Base-by-base conservation (phyloP, 306 rosid species). In the Crotalaria pallida region DNA sequence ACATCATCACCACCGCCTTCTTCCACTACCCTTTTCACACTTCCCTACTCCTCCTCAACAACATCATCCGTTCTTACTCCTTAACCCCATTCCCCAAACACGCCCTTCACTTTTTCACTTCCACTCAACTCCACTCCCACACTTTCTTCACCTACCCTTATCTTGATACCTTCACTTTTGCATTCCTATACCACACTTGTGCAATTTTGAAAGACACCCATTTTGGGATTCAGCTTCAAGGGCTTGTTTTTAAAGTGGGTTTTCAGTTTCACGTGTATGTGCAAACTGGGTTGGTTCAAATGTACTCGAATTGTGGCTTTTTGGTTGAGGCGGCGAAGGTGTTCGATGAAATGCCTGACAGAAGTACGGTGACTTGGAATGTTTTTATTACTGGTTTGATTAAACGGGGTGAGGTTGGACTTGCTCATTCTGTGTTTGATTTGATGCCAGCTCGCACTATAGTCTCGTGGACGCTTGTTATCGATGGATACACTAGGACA, bases 391-490 rank as follows among this genome's bases (percentile, higher is more conserved):
- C 80, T 5, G 87, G 91, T 69, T 84, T 88, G 76, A 22, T 79
- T 5, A 85, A 77, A 74, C 77, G 88, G 82, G 87, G 89, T 40
- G 82, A 90, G 77, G 77, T 90, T 72, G 71, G 68, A 51, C 66
- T 71, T 13, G 89, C 94, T 72, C 44, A 75, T 12, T 84, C 76
- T 11, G 68, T 87, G 6, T 89, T 89, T 78, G 53, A 77, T 68
- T 73, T 21, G 17, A 89, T 89, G 92, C 83, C 87, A 5, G 43
- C 3, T 27, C 80, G 84, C 65, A 87, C 69, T 65, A 88, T 89
- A 3, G 88, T 86, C 21, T 89, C 96, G 1, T 87, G 96, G 92
- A 89, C 96, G 38, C 80, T 78, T 65, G 77, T 89, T 52, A 85
- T 89, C 22, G 96, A 89, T 77, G 86, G 83, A 0, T 81, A 79